Evolutionary conservation across 1,139 yeast species (phyloP), one percentile per base, ranked within the genome.

Genomic region (Trichomonascaceae sp.): DNA sequence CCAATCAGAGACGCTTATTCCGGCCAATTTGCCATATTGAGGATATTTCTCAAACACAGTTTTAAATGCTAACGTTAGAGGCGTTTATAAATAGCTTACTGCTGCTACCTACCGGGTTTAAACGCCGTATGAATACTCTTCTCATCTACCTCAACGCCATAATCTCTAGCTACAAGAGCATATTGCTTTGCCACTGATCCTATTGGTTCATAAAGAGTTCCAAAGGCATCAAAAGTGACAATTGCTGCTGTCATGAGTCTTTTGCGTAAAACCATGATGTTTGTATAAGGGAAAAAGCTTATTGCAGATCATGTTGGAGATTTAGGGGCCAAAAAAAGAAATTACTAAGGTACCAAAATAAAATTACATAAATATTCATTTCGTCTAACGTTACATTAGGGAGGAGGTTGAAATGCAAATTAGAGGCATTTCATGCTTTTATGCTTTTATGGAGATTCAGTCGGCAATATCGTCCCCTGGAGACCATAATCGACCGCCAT

Each of bases 171-270:
- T 4, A 57, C 54, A 8, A 55, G 57, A 17, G 54, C 50, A 47
- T 66, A 66, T 43, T 61, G 64, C 12, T 55, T 46, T n/a, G 60
- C 58, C 1, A 64, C 65, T 1, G 61, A 48, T 2, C 59, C 60
- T 13, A 45, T 45, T 8, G 67, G 67, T 1, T 56, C 54, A 49
- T 62, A 65, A 5, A 66, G 51, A 1, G 69, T 66, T 1, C 66
- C 69, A 55, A 65, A 66, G 20, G 65, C 68, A 52, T 66, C 69
- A 52, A 66, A 66, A 2, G 67, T 63, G 13, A 64, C 55, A 44
- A 65, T 45, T 17, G 41, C 41, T 13, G 41, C 41, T 13, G 41
- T 13, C 41, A 15, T 36, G 41, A 36, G 41, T 4, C 17, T 36
- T 15, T 36, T 36, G 17, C n/a, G 3, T 36, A 36, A 17, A 9